Base-by-base conservation (phyloP, 176 grass and related monocot species). In the Neostapfia colusana region DNA sequence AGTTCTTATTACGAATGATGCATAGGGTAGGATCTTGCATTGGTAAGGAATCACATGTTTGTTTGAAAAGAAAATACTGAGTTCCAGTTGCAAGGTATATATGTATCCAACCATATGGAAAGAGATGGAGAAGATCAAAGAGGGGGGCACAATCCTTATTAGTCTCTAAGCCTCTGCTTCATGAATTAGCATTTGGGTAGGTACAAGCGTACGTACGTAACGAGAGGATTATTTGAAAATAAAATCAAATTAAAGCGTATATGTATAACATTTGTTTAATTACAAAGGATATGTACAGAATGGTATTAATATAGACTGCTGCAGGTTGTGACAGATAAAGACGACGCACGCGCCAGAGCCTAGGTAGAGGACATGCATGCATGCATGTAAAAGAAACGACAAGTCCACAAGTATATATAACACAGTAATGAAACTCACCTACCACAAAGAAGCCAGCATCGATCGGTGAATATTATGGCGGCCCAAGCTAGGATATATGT, bases 401-500 rank as follows among this genome's bases (percentile, higher is more conserved):
- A 74, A 67, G 2, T 72, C 37, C n/a, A 73, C 15, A 73, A 67
- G 72, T 56, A 77, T 43, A n/a, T n/a, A n/a, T n/a, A n/a, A n/a
- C n/a, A 88, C 81, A 88, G 86, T 84, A 71, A 50, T 62, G 67
- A n/a, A 76, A 67, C 77, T 89, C 65, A 85, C 86, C 82, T 85
- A 89, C 77, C 77, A 60, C 39, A 42, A 20, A 80, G 38, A 88
- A 56, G 18, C 35, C 18, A n/a, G n/a, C n/a, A n/a, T n/a, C n/a
- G n/a, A 24, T 14, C 76, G 70, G 76, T 84, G 70, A 58, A 71
- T 74, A 81, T 77, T n/a, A n/a, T n/a, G n/a, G n/a, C n/a, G 77
- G 81, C 71, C 77, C 77, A 89, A 80, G n/a, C n/a, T n/a, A n/a
- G 65, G 81, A 80, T 75, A 77, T n/a, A 72, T 76, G 20, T 42